Evolutionary conservation across 1,284 basidiomycete genomes (phyloP), one percentile per base, ranked within the genome.

Genomic region (Phlebopus sp.): DNA sequence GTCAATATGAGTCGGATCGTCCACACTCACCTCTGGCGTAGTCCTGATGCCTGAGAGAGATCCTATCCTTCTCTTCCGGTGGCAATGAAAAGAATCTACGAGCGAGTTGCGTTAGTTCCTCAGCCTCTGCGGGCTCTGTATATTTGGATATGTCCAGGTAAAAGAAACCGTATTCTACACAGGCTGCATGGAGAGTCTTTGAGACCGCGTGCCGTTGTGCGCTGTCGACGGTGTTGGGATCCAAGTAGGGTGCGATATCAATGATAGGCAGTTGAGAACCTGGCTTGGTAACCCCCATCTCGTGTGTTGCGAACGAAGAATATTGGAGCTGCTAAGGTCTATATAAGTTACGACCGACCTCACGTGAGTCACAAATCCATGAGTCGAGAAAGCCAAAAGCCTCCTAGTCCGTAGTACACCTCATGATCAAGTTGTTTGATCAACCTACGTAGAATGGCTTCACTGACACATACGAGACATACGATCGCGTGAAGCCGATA

Each of bases 121-220:
- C 78, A n/a, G 85, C 76, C 56, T 91, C 85, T 0, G 69, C 60
- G 0, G 68, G 66, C 34, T 81, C 69, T 15, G 82, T 66, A 55
- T 75, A 86, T 2, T 74, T 67, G 8, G 78, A 77, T 36, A 92
- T 74, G 48, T 87, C 78, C 42, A 94, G 73, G 64, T 94, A 95
- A 69, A 94, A 92, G 75, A 94, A 94, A 0, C 91, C 92, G 49
- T 82, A 89, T 48, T 87, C 72, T 15, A 84, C 60, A 60, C 89
- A 92, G 11, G 90, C 90, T 1, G 69, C 61, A 60, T 93, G 90
- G 9, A 93, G 67, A 0, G 79, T 77, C 15, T 73, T 70, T 4
- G 86, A 79, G 0, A 78, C 75, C 2, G 74, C 69, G 23, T 57
- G 41, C 15, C 63, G 63, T 52, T 52, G 55, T 9, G 41, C n/a